Base-by-base conservation (phyloP, 495 filamentous ascomycete genomes). In the Evernia prunastri region DNA sequence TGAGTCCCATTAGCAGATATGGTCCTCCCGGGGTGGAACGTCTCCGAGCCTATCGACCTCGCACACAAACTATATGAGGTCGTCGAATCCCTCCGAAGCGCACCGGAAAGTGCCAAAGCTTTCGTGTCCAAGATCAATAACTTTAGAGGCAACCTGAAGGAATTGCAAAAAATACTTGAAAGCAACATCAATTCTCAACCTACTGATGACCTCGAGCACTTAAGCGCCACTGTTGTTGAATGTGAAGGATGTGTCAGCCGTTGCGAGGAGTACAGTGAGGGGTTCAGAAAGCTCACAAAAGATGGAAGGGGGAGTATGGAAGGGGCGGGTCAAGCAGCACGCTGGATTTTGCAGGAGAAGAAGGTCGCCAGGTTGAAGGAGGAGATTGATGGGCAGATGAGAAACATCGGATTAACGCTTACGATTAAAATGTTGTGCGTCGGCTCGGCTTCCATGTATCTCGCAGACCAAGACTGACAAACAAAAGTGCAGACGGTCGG, bases 11-110 rank as follows among this genome's bases (percentile, higher is more conserved):
- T 20, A 33, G 29, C 29, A 25, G 53, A 17, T 6, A 68, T 68
- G 66, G 37, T 56, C 31, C 61, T 63, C 20, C 66, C 66, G 15
- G 66, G 66, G 9, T 68, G 66, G 66, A 68, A 68, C 31, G 63
- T 68, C 42, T 60, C 66, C 12, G 66, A 68, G 53, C 66, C 66
- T 20, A 4, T 65, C n/a, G 40, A 64, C 12, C 56, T 68, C 11
- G 66, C 62, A 20, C 17, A 35, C 36, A 64, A 64, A 40, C 36
- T 68, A 29, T 68, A 65, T 39, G 7, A 54, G 13, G 47, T 68
- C 31, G 37, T 56, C 25, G 56, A 68, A 39, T n/a, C 45, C 13
- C 58, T 64, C 3, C 56, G 40, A 51, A 60, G 58, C 37, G 66
- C 66, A 20, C 66, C 66, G 25, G 63, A 68, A 42, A 54, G 40